Conservation (phyloP, 2,329 filamentous ascomycete genomes). For the Fusarium nanum region DNA sequence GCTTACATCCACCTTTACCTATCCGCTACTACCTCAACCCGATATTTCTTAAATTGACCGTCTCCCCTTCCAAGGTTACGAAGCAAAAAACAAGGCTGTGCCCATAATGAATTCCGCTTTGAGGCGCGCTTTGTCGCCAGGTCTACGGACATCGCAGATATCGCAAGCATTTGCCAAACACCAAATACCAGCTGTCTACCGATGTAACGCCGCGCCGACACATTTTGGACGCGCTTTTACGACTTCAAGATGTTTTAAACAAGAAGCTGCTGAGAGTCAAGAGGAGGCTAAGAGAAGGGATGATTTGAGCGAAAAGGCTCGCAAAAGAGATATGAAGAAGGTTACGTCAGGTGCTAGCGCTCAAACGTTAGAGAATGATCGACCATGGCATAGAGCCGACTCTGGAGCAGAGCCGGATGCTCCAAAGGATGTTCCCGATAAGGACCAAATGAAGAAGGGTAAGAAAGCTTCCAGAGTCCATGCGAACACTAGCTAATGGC, state of each 20-base stretch:
- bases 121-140: slow-evolving; percentile 30
- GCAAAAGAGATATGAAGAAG: slow-evolving; percentile 37
- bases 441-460: slow-evolving; percentile 42
- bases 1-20: slow-evolving; percentile 17
- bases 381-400: slow-evolving; percentile 44
- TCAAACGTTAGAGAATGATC: slow-evolving; percentile 43
- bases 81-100: background rate
- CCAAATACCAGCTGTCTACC: slow-evolving; percentile 11
- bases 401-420: slow-evolving; percentile 28
- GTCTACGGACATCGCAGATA: slow-evolving; percentile 13
- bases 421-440: slow-evolving; percentile 29
- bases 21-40: background rate
- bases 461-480: background rate
- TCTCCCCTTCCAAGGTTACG: background rate
- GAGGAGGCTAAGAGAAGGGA: slow-evolving; percentile 14
- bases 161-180: slow-evolving; percentile 8
- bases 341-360: slow-evolving; percentile 43
- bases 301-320: slow-evolving; percentile 36
- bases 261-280: slow-evolving; percentile 13
- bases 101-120: slow-evolving; percentile 38
- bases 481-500: background rate
- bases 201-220: background rate
- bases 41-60: background rate
- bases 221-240: slow-evolving; percentile 36
- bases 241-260: slow-evolving; percentile 23